Percentiles rank a stretch among this genome's conserved stretches.
phyloP scores from a whole-genome alignment of 371 early-diverging fungal genomes.

The Apophysomyces elegans region DNA sequence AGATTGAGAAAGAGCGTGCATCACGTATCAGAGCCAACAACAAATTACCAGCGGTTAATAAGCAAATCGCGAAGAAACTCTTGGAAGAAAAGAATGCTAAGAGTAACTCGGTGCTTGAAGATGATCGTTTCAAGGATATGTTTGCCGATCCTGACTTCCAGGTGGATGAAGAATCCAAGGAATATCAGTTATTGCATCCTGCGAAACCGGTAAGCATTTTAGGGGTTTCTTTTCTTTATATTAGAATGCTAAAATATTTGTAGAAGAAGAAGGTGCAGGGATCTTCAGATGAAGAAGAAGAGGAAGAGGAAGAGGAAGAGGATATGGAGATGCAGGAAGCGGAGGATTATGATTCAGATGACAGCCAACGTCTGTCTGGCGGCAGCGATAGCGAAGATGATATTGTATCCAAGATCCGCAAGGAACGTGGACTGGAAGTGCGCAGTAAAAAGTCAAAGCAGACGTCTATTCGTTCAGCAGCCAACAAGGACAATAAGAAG shows the following conservation, averaged over 20 bases:
- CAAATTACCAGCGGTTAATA: conserved; percentile 92
- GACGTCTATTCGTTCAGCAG: conserved; percentile 23
- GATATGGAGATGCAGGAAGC: conserved; percentile 18
- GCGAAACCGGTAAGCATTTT: conserved; percentile 33
- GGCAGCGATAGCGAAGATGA: conserved; percentile 56
- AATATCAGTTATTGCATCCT: conserved; percentile 89
- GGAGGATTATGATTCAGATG: conserved; percentile 49
- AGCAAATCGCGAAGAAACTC: conserved; percentile 78
- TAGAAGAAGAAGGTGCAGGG: conserved; percentile 39
- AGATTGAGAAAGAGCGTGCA: conserved; percentile 85
- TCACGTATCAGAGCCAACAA: conserved; percentile 88
- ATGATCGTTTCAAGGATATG: conserved; percentile 86
- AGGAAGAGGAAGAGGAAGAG: conserved; percentile 37
- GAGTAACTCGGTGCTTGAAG: conserved; percentile 69
- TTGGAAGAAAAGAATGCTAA: conserved; percentile 54
- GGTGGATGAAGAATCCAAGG: conserved; percentile 86
- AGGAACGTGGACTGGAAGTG: conserved; percentile 46
- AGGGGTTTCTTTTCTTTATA: background rate
- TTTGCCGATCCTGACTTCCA: conserved; percentile 94
- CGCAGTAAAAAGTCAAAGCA: conserved; percentile 33
- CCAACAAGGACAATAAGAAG: conserved; percentile 35
- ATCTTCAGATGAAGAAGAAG: conserved; percentile 53
- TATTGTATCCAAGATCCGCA: conserved; percentile 48
- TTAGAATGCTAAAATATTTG: background rate
- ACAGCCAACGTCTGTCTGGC: conserved; percentile 41